Conservation (phyloP, 129 eudicot species). For the Apium graveolens region DNA sequence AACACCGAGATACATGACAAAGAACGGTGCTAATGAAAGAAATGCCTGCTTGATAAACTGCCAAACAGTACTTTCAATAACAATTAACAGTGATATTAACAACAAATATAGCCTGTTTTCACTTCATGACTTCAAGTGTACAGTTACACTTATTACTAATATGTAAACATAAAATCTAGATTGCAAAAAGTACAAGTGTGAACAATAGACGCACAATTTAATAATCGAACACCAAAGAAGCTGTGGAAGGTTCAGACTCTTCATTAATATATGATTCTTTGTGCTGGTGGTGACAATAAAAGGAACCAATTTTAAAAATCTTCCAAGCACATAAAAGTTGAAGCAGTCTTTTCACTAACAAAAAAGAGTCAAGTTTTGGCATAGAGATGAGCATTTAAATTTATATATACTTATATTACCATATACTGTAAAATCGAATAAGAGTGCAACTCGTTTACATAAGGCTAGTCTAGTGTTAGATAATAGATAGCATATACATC, state of each 20-base stretch:
- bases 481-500: not conserved
- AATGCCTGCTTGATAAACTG: not conserved
- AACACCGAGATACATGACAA: not conserved
- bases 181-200: not conserved
- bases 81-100: not conserved
- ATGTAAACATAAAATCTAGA: not conserved
- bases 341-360: not conserved
- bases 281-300: not conserved
- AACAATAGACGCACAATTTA: not conserved
- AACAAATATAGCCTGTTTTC: not conserved
- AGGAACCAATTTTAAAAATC: not conserved
- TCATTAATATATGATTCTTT: not conserved
- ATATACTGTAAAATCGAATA: not conserved
- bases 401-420: not conserved
- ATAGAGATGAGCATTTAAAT: not conserved
- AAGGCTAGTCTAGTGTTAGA: not conserved
- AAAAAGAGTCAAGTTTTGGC: not conserved
- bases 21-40: not conserved
- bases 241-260: not conserved
- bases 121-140: not conserved
- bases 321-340: not conserved
- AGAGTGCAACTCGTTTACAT: not conserved
- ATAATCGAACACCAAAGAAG: not conserved
- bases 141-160: not conserved
- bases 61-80: not conserved